Base-by-base conservation (phyloP, 371 early-diverging fungal species). In the Nematocida sp. region DNA sequence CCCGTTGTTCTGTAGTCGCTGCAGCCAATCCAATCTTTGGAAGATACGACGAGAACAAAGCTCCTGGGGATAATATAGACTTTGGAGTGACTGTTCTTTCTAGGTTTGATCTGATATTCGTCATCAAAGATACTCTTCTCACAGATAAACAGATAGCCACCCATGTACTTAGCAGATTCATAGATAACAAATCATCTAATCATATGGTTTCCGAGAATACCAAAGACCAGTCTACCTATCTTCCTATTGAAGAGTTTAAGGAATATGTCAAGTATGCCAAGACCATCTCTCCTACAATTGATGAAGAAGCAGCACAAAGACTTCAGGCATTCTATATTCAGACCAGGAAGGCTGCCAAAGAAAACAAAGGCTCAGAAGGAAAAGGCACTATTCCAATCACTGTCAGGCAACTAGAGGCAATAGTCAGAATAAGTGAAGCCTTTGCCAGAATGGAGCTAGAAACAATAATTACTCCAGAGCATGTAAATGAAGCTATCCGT, bases 21-120 rank as follows among this genome's bases (percentile, higher is more conserved):
- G 99, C 99, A 9, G 99, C 99, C n/a, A 99, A 99, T 84, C 99
- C 99, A n/a, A 90, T 94, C 25, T 96, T 95, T 86, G 98, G 97
- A 64, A 89, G 96, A 54, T 97, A 96, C 83, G 95, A 97, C 85
- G 98, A 97, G 80, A 88, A 89, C 87, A 94, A 93, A 81, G 88
- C 90, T 11, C 90, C 96, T 2, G 70, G 58, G 13, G 77, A 92
- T 85, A 97, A 99, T 81, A 95, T 99, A 70, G 97, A 97, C 83
- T 96, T 99, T 86, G 96, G 95, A 84, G 90, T 94, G 0, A 97
- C 98, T 0, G 96, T 95, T 76, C 85, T 95, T 78, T 91, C 91
- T 45, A 86, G 96, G 79, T 95, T 95, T 80, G 96, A 95, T 83
- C 88, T 90, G 87, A 93, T 95, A 64, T 95, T 94, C 78, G 90